Evolutionary conservation across 495 filamentous ascomycete genomes (phyloP), one percentile per base, ranked within the genome.

Genomic region (Aspergillus heteromorphus): DNA sequence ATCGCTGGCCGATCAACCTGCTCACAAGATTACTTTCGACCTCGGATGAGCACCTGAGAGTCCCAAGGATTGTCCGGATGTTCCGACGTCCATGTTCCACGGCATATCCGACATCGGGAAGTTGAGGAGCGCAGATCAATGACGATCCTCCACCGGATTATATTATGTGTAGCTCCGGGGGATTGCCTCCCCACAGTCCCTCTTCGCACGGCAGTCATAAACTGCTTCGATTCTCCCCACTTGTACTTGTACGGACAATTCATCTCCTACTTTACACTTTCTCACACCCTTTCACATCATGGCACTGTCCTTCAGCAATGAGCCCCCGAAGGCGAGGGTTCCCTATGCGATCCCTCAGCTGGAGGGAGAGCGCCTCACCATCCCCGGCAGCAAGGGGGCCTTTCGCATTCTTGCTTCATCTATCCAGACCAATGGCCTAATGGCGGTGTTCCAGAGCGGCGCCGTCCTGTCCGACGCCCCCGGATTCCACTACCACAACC

Each of bases 401-500:
- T 72, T 75, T 53, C 71, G 72, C 40, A 70, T 79, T 27, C 62
- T 79, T 29, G 69, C 72, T 14, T 73, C 76, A 11, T 71, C 72
- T 1, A 75, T 75, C 49, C 69, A 77, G 51, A 77, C 73, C 20
- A 63, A 66, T 52, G 69, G 70, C 13, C 55, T 72, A 34, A 74
- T 79, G 66, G 71, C 76, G 14, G 69, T 79, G 11, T 74, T 77
- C 54, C 65, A 69, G 29, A 75, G 72, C 43, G 73, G 70, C n/a
- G 70, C 71, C 5, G 69, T 69, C 2, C 50, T 72, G 2, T 71
- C 73, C 1, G 68, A 70, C 52, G 72, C 69, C 6, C 73, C 74
- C 0, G 73, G 73, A 1, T 79, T 79, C 51, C 76, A 79, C 55
- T 76, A 73, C 49, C 76, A 79, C 54, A 71, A 72, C 45, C 62